Base-by-base conservation (phyloP, 2,329 filamentous ascomycete genomes). In the Tolypocladium endophyticum region DNA sequence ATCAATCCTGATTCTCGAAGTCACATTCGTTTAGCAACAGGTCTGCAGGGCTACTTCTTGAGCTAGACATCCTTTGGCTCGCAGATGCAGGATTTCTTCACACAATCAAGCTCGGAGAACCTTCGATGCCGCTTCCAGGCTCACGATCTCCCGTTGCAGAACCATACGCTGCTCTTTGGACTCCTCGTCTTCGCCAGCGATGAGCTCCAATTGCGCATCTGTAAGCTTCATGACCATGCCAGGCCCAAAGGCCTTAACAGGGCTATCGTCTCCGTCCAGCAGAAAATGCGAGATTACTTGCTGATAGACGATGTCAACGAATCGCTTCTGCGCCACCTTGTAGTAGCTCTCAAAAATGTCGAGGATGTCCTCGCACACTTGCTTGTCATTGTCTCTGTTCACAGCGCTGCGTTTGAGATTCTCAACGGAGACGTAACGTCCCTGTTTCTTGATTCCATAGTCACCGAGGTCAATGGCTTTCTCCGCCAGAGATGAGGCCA, bases 261-360 rank as follows among this genome's bases (percentile, higher is more conserved):
- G 85, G 7, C 80, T 80, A 0, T 74, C 63, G 0, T 75, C 66
- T 0, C 80, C 78, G 1, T 71, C 71, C 0, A 88, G 70, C 0
- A 89, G 74, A 61, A 76, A 76, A 65, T 84, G 71, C 52, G 81
- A 78, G 1, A 82, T 73, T 0, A 78, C 82, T 62, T 88, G 86
- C 61, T 80, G 78, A 65, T 77, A 84, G 1, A 90, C 69, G 3
- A 76, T 79, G 64, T 90, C 87, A 1, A 87, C 78, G 60, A 90
- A 87, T 0, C 85, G 79, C 65, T 82, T 81, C 16, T 75, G 76
- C 0, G 84, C 77, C 1, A 87, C 80, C 33, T 82, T 77, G 72
- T 89, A 89, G 69, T 86, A 89, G 1, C 79, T 76, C 35, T 76
- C 69, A 0, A 89, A 73, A 1, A 82, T 80, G 61, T 88, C 81